Evolutionary conservation across 768 basidiomycete species (phyloP), one percentile per base, ranked within the genome.

Genomic region (Mrakia hoshinonis): DNA sequence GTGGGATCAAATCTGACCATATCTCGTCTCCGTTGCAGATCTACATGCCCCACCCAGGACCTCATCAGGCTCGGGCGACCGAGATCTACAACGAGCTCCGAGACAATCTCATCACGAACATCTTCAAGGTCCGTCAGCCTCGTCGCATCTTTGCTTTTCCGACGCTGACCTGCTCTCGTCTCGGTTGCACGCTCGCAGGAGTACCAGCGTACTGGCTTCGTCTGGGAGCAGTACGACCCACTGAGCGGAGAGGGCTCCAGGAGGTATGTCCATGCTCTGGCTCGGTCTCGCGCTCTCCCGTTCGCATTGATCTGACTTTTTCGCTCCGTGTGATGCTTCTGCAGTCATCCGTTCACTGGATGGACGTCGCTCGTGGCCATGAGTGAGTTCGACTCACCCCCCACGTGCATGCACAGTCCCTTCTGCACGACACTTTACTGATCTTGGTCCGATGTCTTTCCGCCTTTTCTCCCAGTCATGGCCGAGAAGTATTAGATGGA

Each of bases 181-280:
- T 13, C 6, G 15, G 48, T 60, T 26, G 68, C 6, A 48, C 55
- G 54, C 38, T 69, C 66, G 60, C 75, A 93, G 91, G 92, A 96
- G 80, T 96, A 92, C 78, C 83, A 91, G 77, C 85, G 89, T 36
- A 96, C 93, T 4, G 93, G 92, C 4, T 95, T 92, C 78, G 91
- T 92, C 20, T 98, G 94, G 94, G 94, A 98, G 80, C 95, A 97
- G 79, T 98, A 97, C 78, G 89, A 97, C 78, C 82, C 92, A 0
- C 78, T 82, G 4, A 90, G 86, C 20, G 94, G 94, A 22, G 85
- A 91, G 78, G 94, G 94, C 1, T 83, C 83, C 77, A 81, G 94
- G 82, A 95, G 91, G 90, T 89, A 73, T n/a, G 83, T 75, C 11
- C 0, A n/a, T n/a, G n/a, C n/a, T n/a, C n/a, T n/a, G n/a, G n/a